A percentile compares a stretch with the other conserved stretches of the same genome.
phyloP scores from a whole-genome alignment of 306 rosid species.

The Cercis canadensis region DNA sequence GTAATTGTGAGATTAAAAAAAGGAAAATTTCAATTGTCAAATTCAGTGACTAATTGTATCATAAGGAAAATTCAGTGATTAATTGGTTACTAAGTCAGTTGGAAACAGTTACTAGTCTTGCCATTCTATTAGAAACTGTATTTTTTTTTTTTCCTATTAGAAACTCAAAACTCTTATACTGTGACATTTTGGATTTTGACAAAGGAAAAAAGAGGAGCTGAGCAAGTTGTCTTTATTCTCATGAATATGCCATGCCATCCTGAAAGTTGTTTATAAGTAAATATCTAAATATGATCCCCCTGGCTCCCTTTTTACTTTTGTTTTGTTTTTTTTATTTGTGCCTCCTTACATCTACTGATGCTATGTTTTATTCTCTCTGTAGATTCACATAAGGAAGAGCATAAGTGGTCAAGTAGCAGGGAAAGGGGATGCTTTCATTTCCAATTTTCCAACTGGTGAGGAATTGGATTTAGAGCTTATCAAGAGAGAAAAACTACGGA shows the following conservation, averaged over 20 bases:
- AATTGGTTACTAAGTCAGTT: slow-evolving; percentile 25
- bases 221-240: slow-evolving; percentile 10
- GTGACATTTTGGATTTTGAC: slow-evolving; percentile 15
- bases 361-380: slow-evolving; percentile 31
- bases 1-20: slow-evolving; percentile 1
- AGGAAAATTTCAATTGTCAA: slow-evolving; percentile 22
- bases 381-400: slow-evolving; percentile 56
- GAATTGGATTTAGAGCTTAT: slow-evolving; percentile 73
- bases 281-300: too few relatives aligned
- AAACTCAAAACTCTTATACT: slow-evolving; percentile 7
- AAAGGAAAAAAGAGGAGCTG: background rate
- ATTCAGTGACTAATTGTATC: slow-evolving; percentile 1
- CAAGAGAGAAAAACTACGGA: slow-evolving; percentile 58
- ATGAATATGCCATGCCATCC: background rate
- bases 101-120: background rate
- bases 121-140: slow-evolving; percentile 12
- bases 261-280: background rate
- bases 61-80: slow-evolving; percentile 1
- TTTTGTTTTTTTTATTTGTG: background rate
- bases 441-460: slow-evolving; percentile 47
- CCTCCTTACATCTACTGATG: slow-evolving; percentile 30
- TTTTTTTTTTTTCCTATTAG: background rate
- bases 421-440: slow-evolving; percentile 39
- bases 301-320: background rate
- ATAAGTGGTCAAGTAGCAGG: slow-evolving; percentile 37